A percentile compares a stretch with the other conserved stretches of the same genome.
These are phyloP conservation scores for Trichoderma virens DNA, from an alignment of 495 filamentous ascomycete species.

Conservation along the genomic window DNA sequence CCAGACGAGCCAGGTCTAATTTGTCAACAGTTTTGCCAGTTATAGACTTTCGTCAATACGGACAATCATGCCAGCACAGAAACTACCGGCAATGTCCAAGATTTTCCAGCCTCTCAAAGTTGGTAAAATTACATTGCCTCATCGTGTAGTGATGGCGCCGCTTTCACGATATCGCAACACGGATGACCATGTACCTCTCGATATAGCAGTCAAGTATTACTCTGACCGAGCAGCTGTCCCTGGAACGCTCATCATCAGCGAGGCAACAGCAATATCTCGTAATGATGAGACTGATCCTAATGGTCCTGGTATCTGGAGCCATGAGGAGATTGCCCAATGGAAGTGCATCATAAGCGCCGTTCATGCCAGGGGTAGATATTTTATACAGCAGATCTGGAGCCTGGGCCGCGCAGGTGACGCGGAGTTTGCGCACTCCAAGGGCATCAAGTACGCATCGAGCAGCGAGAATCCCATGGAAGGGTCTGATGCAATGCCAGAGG, in stretches of 20 bases:
- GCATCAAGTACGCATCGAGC: conserved; percentile 34
- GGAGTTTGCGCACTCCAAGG: conserved; percentile 30
- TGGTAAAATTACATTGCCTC: conserved; percentile 27
- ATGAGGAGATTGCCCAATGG: conserved; percentile 56
- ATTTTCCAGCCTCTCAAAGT: conserved; percentile 39
- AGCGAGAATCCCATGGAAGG: conserved; percentile 38
- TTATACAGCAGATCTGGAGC: conserved; percentile 62
- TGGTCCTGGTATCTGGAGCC: conserved; percentile 55
- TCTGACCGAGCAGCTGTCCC: conserved; percentile 48
- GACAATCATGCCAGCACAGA: background rate
- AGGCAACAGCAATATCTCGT: conserved; percentile 57
- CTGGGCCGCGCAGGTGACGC: conserved; percentile 50
- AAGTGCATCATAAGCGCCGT: conserved; percentile 55
- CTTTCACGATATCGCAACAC: conserved; percentile 39
- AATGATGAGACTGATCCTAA: conserved; percentile 44
- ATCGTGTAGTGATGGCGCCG: conserved; percentile 39
- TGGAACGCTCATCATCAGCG: conserved; percentile 57
- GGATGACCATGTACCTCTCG: conserved; percentile 13
- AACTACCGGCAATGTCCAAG: background rate
- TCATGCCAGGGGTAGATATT: conserved; percentile 54
- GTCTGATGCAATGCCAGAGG: conserved; percentile 32
- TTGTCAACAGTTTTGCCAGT: background rate
- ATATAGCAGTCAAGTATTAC: conserved; percentile 42
- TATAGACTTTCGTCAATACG: background rate
- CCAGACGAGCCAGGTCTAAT: no score